Percentiles rank a stretch among this genome's conserved stretches.
Evolutionary conservation across 2,329 filamentous ascomycete genomes (phyloP).

Genomic region (Ophiostoma sp.): DNA sequence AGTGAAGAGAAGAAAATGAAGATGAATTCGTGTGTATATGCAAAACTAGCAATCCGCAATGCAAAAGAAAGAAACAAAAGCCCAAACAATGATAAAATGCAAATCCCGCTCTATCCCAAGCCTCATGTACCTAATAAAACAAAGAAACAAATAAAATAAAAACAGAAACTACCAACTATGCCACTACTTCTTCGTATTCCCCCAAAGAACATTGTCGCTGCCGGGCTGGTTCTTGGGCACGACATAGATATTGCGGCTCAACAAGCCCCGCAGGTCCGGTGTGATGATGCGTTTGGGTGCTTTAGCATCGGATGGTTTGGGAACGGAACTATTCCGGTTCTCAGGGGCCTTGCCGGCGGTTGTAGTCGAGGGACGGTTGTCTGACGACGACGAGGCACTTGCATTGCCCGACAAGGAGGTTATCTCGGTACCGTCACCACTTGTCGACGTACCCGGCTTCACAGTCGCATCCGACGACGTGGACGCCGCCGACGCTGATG

Average conservation of each 20-base stretch:
- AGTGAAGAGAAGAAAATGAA: not conserved
- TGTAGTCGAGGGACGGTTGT: not conserved
- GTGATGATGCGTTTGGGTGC: conserved; percentile 51
- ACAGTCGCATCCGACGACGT: not conserved
- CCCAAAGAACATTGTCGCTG: conserved; percentile 28
- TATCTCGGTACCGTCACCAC: conserved; percentile 18
- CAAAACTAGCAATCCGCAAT: not conserved
- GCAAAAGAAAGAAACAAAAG: not conserved
- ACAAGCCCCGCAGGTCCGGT: conserved; percentile 55
- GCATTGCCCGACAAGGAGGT: conserved; percentile 21
- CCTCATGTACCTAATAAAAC: not conserved
- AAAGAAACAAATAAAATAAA: not conserved
- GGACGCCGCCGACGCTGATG: not conserved
- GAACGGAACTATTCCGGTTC: not conserved
- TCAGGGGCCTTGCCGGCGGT: conserved; percentile 27
- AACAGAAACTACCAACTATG: not conserved
- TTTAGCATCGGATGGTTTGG: not conserved
- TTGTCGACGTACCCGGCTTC: not conserved
- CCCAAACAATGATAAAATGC: not conserved
- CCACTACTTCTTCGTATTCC: conserved; percentile 21
- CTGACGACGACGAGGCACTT: not conserved
- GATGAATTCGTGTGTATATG: conserved; percentile 2
- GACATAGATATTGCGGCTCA: conserved; percentile 50
- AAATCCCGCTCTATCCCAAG: conserved; percentile 11
- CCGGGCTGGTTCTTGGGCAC: conserved; percentile 27